These are phyloP conservation scores for Metahyphopichia silvanorum DNA, from an alignment of 805 yeast genomes.

Conservation along the genomic window DNA sequence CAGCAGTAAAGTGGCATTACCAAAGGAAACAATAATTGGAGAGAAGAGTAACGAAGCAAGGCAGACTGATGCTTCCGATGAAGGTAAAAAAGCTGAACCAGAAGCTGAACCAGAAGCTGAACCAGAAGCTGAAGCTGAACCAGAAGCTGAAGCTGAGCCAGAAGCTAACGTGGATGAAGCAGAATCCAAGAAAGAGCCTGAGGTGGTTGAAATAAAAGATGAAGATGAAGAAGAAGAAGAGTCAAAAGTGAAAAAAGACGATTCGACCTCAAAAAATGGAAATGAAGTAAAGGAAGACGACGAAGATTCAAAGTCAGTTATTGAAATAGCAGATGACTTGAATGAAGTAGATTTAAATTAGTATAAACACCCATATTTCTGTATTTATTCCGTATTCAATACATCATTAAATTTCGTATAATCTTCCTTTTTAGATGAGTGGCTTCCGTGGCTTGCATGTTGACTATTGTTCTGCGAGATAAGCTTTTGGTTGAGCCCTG, in stretches of 20 bases:
- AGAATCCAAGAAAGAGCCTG: slow-evolving; percentile 2
- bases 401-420: too few relatives aligned
- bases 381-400: too few relatives aligned
- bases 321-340: not conserved
- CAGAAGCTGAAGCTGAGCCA: slow-evolving; percentile 3
- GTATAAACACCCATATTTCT: too few relatives aligned
- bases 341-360: not conserved
- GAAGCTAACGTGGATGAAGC: slow-evolving; percentile 3
- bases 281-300: too few relatives aligned
- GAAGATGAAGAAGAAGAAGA: slow-evolving; percentile 1
- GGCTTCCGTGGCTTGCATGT: too few relatives aligned
- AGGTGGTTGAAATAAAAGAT: not conserved
- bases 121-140: slow-evolving; percentile 1
- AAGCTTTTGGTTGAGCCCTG: too few relatives aligned
- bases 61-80: slow-evolving; percentile 2
- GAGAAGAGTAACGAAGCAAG: slow-evolving; percentile 11
- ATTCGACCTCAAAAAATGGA: too few relatives aligned
- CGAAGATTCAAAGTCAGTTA: not conserved
- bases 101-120: slow-evolving; percentile 2
- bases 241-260: not conserved
- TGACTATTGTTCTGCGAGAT: too few relatives aligned
- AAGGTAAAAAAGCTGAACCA: slow-evolving; percentile 1
- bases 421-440: too few relatives aligned
- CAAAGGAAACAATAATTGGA: slow-evolving; percentile 43
- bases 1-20: slow-evolving; percentile 26